Evolutionary conservation across 2,329 filamentous ascomycete species (phyloP), one percentile per base, ranked within the genome.

Genomic region (Penicillium thymicola): DNA sequence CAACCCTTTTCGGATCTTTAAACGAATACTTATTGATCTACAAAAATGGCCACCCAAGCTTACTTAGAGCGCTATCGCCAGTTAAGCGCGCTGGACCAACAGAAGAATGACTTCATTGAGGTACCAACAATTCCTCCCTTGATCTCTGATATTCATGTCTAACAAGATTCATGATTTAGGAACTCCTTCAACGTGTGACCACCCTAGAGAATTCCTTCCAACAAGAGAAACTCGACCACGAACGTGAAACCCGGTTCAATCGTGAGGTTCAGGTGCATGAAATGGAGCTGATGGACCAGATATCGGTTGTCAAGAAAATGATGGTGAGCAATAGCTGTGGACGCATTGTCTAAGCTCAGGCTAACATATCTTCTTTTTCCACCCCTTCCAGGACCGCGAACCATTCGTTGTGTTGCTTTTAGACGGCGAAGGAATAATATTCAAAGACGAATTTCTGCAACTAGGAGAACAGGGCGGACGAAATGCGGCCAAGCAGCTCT

Each of bases 381-480:
- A 21, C 25, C 27, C 59, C 57, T 44, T 62, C 28, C 61, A 81
- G 78, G 76, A 80, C 50, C 77, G 78, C 51, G 79, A 84, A 68
- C 77, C 81, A 5, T 84, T 81, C 61, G 73, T 84, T 40, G 68
- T 82, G 16, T 74, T 82, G 32, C 72, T 85, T 36, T 74, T 85
- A 47, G 82, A 85, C 62, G 82, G 81, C 40, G 80, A 84, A 60
- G 79, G 78, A 43, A 79, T 82, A 69, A 76, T 84, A 59, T 85
- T 85, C 63, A 71, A 75, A 43, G 79, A 84, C 53, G 73, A 80
- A 18, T 76, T 79, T 51, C 56, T 84, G 46, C 72, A 75, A 47
- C 72, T 75, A 45, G 82, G 81, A 32, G 80, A 81, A 69, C 65
- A 74, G 51, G 82, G 82, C 51, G 82, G 82, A 21, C 79, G 75